Evolutionary conservation across 257 asterid species (phyloP).

Genomic region (Forsythia suspensa): DNA sequence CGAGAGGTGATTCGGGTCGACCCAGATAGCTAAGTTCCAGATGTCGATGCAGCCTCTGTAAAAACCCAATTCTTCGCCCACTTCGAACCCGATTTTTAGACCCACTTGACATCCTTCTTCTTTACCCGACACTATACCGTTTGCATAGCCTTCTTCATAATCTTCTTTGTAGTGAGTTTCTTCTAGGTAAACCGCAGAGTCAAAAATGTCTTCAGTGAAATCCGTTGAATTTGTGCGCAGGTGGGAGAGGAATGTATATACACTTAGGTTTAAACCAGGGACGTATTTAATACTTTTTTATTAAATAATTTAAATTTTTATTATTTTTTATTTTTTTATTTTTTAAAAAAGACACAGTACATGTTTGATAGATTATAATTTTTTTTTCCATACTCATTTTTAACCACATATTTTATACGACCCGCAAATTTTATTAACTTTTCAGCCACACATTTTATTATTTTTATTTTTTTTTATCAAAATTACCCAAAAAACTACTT

Average conservation of each 20-base stretch:
- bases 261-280: no score
- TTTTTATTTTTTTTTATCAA: no score
- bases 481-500: no score
- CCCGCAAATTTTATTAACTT: no score
- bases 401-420: no score
- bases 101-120: constrained; percentile 67
- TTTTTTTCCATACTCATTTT: no score
- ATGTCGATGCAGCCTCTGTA: constrained; percentile 61
- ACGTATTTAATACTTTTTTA: no score
- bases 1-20: constrained; percentile 43
- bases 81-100: constrained; percentile 59
- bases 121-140: constrained; percentile 53
- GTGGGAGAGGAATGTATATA: background rate
- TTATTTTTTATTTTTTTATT: no score
- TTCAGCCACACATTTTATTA: no score
- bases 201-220: constrained; percentile 50
- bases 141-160: constrained; percentile 58
- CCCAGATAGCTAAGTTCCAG: constrained; percentile 53
- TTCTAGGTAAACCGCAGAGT: constrained; percentile 52
- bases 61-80: constrained; percentile 70
- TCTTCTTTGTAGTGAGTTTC: constrained; percentile 59
- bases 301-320: no score
- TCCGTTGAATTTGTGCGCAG: constrained; percentile 18
- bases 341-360: no score
- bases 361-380: no score